Base-by-base conservation (phyloP, 352 stramenopile genomes). In the Phytopythium aichiense region DNA sequence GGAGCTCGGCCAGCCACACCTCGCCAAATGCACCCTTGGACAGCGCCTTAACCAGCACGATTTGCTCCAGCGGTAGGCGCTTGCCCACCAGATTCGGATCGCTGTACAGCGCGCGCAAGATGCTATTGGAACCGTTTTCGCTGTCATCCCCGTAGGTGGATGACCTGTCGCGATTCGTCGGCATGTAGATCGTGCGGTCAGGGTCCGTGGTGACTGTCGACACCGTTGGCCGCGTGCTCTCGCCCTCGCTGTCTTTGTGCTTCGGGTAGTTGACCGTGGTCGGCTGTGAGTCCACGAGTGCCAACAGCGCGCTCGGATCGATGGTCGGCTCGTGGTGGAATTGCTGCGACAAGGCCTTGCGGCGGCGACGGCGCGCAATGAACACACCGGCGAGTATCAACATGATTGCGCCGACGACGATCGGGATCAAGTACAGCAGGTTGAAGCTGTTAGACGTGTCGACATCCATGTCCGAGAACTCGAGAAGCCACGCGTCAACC, bases 11-110 rank as follows among this genome's bases (percentile, higher is more conserved):
- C 7, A 72, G 23, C 75, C 71, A 87, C 4, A 89, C 76, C 46
- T 89, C 79, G 15, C 79, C 79, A 33, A 68, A 81, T 9, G 77
- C 75, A 8, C 76, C 79, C 9, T 77, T 76, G 0, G 72, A 68
- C 4, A 70, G 37, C 18, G 53, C 57, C 31, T 76, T 48, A 30
- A 85, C 35, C 35, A 40, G 35, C 35, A 40, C 35, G 35, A 77
- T 4, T 5, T 22, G 25, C 15, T 77, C 67, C 48, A 66, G 67
- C 16, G 67, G 57, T n/a, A 74, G 9, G 1, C 68, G 65, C 51
- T 69, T 65, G 61, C 18, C 18, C 40, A 22, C 46, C 48, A 87
- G 81, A 15, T 37, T 74, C 28, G 76, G 79, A 31, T 71, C 50
- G 30, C 4, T 25, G 18, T 33, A 20, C 30, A 42, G 18, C 30